phyloP scores from a whole-genome alignment of 768 basidiomycete genomes.

The Mycena olivaceomarginata region DNA sequence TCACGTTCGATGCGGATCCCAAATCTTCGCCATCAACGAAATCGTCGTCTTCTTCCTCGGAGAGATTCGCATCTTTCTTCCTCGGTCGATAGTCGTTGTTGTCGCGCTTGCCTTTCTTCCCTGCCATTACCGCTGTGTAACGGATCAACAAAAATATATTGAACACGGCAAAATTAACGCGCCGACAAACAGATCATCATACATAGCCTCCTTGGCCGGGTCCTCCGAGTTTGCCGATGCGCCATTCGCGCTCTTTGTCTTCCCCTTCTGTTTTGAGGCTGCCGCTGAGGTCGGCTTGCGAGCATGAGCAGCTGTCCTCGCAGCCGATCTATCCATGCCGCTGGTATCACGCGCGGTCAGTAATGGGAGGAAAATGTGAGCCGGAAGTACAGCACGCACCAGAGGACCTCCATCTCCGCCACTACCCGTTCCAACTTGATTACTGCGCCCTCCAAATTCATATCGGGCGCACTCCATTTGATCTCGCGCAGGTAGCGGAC shows the following conservation, averaged over 20 bases:
- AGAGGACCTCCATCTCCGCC: too few species aligned
- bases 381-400: too few species aligned
- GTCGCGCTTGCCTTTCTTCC: too few species aligned
- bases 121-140: too few species aligned
- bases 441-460: constrained; percentile 16
- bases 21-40: not conserved
- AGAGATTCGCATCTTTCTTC: too few species aligned
- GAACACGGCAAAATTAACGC: too few species aligned
- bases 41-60: too few species aligned
- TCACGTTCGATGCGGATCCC: not conserved
- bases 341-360: not conserved
- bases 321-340: not conserved
- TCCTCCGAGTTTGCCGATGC: too few species aligned
- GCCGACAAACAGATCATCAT: too few species aligned
- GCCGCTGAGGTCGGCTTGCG: not conserved
- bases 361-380: not conserved
- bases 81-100: too few species aligned
- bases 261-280: not conserved
- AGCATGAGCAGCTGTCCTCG: not conserved
- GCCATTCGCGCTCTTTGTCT: not conserved
- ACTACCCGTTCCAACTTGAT: constrained; percentile 11
- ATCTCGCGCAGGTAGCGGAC: constrained; percentile 8
- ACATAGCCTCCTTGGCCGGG: too few species aligned
- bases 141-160: too few species aligned
- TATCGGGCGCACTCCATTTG: constrained; percentile 7